Conservation (phyloP, 2,329 filamentous ascomycete species). For the Pyricularia sp. region DNA sequence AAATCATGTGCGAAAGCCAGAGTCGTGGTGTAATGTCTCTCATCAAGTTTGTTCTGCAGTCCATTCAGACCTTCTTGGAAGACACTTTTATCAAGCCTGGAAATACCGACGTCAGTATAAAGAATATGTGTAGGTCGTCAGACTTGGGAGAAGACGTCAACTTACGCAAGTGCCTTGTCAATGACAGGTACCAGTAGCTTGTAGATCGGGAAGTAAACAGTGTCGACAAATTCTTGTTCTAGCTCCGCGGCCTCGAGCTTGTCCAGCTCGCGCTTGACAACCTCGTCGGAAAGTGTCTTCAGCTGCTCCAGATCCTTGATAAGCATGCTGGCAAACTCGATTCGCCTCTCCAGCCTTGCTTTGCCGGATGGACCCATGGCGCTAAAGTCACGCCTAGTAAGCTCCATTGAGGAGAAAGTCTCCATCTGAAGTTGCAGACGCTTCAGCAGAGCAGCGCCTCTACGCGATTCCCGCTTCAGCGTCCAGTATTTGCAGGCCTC, state of each 20-base stretch:
- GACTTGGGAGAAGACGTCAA: constrained; percentile 12
- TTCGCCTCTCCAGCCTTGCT: constrained; percentile 63
- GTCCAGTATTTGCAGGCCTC: constrained; percentile 98
- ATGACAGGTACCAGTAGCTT: constrained; percentile 65
- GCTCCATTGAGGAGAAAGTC: constrained; percentile 93
- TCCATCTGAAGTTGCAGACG: constrained; percentile 90
- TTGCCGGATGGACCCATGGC: constrained; percentile 81
- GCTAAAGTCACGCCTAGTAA: constrained; percentile 90
- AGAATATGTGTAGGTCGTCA: not conserved
- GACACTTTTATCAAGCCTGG: constrained; percentile 50
- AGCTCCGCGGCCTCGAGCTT: constrained; percentile 68
- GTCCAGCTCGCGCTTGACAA: constrained; percentile 62
- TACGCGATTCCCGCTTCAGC: constrained; percentile 80
- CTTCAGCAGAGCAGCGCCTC: constrained; percentile 85
- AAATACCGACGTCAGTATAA: constrained; percentile 1
- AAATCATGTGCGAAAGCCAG: constrained; percentile 44
- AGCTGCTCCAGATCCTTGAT: constrained; percentile 67
- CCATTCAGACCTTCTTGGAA: constrained; percentile 39
- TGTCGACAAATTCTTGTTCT: constrained; percentile 69
- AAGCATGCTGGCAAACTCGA: constrained; percentile 73
- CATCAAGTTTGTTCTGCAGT: constrained; percentile 39
- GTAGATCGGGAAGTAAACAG: constrained; percentile 80
- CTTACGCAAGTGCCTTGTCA: constrained; percentile 71
- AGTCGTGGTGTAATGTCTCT: constrained; percentile 44
- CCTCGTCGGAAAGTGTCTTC: constrained; percentile 51